phyloP scores from a whole-genome alignment of 306 rosid species.

The Rosa lucieae region DNA sequence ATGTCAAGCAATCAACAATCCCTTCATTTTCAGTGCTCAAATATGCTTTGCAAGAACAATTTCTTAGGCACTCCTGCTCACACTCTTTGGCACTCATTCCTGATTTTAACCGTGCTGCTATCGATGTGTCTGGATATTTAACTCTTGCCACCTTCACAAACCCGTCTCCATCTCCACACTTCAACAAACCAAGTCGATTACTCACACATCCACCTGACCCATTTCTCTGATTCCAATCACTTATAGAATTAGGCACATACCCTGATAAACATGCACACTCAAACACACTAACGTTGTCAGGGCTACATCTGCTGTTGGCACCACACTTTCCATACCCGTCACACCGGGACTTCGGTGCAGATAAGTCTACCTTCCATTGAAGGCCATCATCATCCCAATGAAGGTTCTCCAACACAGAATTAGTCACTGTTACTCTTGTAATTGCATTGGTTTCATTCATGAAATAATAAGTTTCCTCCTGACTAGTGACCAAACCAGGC shows the following conservation, averaged over 20 bases:
- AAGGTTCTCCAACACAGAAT: not conserved
- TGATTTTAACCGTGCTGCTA: conserved; percentile 21
- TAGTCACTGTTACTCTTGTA: not conserved
- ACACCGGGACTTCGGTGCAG: conserved; percentile 32
- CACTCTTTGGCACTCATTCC: conserved; percentile 33
- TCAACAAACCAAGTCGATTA: conserved; percentile 1
- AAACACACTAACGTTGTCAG: conserved; percentile 17
- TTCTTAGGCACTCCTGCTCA: conserved; percentile 36
- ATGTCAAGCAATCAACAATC: conserved; percentile 43
- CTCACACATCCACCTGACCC: conserved; percentile 57
- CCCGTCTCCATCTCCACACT: conserved; percentile 55
- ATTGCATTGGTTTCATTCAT: not conserved
- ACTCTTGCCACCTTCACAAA: conserved; percentile 33
- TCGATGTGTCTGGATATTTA: conserved; percentile 46
- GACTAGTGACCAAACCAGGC: not conserved
- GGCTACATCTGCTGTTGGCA: conserved; percentile 43
- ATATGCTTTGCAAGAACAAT: conserved; percentile 57
- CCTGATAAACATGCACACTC: conserved; percentile 55
- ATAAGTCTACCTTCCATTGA: not conserved
- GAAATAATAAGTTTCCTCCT: not conserved
- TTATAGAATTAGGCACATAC: conserved; percentile 37
- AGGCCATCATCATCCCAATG: not conserved
- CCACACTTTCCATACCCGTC: conserved; percentile 51
- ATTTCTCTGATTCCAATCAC: conserved; percentile 39
- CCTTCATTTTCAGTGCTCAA: conserved; percentile 22